Evolutionary conservation across 768 basidiomycete genomes (phyloP).

Genomic region (Infundibulicybe gibba): DNA sequence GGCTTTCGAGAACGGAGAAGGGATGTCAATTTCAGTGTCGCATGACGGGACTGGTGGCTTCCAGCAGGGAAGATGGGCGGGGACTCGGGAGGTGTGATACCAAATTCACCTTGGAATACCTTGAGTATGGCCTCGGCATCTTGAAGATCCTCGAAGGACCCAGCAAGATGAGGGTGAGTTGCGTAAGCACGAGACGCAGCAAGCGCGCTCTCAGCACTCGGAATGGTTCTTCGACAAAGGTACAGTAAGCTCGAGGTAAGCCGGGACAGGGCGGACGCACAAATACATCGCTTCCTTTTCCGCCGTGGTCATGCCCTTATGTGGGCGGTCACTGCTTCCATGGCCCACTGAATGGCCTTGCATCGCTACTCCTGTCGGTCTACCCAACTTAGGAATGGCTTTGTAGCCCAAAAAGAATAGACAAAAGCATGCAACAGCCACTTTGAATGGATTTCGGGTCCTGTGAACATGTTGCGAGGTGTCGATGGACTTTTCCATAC

Average conservation of each 20-base stretch:
- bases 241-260: background rate
- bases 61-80: constrained; percentile 73
- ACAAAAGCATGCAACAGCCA: too few relatives aligned
- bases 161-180: constrained; percentile 71
- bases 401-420: too few relatives aligned
- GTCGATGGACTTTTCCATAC: too few relatives aligned
- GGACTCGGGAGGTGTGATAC: constrained; percentile 36
- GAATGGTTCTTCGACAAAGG: constrained; percentile 43
- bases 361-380: background rate
- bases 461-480: too few relatives aligned
- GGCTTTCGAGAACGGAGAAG: constrained; percentile 40
- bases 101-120: constrained; percentile 65
- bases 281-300: constrained; percentile 17
- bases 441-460: too few relatives aligned
- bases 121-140: constrained; percentile 67
- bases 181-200: constrained; percentile 56
- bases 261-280: constrained; percentile 6
- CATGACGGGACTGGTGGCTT: constrained; percentile 57
- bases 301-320: constrained; percentile 4
- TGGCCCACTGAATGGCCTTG: background rate
- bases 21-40: constrained; percentile 55
- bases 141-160: constrained; percentile 53
- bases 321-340: constrained; percentile 1
- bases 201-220: constrained; percentile 54
- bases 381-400: too few relatives aligned